Percentiles rank a stretch among this genome's conserved stretches.
Conservation (phyloP, 2,329 filamentous ascomycete genomes). For the Penicillium expansum region DNA sequence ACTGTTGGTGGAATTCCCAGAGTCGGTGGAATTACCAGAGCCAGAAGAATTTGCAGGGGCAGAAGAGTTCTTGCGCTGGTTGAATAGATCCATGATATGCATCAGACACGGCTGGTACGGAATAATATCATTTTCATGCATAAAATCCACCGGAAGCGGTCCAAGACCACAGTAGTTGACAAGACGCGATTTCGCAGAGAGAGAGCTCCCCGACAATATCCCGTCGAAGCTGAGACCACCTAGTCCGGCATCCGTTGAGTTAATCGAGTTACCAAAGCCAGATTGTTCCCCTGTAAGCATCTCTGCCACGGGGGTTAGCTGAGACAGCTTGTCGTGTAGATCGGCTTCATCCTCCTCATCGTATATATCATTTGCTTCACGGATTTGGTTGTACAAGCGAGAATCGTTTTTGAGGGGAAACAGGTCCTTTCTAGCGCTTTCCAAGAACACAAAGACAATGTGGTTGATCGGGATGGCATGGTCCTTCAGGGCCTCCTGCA, state of each 20-base stretch:
- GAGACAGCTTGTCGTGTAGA: constrained; percentile 23
- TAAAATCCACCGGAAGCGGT: constrained; percentile 30
- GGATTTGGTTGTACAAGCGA: constrained; percentile 26
- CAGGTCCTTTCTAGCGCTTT: constrained; percentile 31
- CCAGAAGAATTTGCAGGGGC: neutral
- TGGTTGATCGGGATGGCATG: constrained; percentile 29
- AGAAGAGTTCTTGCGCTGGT: constrained; percentile 17
- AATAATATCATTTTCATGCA: constrained; percentile 27
- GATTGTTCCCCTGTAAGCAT: constrained; percentile 30
- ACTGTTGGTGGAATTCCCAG: neutral
- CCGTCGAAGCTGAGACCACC: constrained; percentile 31
- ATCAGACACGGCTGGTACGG: constrained; percentile 34
- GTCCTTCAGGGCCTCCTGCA: constrained; percentile 25
- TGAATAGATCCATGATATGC: constrained; percentile 33
- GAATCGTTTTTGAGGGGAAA: constrained; percentile 31
- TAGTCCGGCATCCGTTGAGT: constrained; percentile 19
- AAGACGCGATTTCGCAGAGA: constrained; percentile 32
- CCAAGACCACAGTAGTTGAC: constrained; percentile 32
- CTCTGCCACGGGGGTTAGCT: constrained; percentile 29
- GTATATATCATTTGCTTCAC: constrained; percentile 19
- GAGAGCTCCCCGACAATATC: constrained; percentile 28
- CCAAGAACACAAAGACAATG: constrained; percentile 31
- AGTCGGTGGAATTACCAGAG: neutral
- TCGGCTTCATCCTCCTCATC: constrained; percentile 11
- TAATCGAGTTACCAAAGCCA: constrained; percentile 20